Base-by-base conservation (phyloP, 106 monocot genomes). In the Agapanthus africanus region DNA sequence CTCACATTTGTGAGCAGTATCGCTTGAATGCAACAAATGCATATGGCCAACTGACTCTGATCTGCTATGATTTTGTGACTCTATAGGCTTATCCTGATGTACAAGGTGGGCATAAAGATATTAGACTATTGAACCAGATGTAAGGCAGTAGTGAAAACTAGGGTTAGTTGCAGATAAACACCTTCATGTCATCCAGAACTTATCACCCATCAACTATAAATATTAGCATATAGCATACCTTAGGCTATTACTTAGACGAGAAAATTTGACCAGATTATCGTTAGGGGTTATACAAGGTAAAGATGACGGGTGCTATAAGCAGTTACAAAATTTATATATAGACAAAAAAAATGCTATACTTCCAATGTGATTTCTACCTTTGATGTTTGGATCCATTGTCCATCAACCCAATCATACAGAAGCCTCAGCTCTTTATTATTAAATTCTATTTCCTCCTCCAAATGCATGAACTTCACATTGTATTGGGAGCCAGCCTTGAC, bases 381-480 rank as follows among this genome's bases (percentile, higher is more conserved):
- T 36, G 73, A 65, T 38, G 61, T 56, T 22, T 22, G 62, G 19
- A 70, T 7, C 81, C 81, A 77, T 13, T 32, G 42, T n/a, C 67
- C 72, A 38, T 72, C 68, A 59, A 74, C 68, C 84, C 83, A 87
- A 18, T 87, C 87, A 22, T 80, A 73, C 47, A 78, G 87, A 0
- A 52, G 23, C 60, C 90, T 65, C 1, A 90, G 11, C 6, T 83
- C 65, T 11, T 28, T 50, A 44, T 16, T 19, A 16, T 25, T 54
- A 65, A 81, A 81, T 71, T 56, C 75, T 21, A 75, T 37, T 68
- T 75, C 70, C 77, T 87, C 81, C 42, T 71, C 11, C 8, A 37
- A 16, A 19, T 15, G 22, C 15, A 73, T 64, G 49, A 91, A 84
- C 37, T 59, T 39, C 49, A 82, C 74, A 4, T 0, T n/a, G 70